These are phyloP conservation scores for Tuctoria greenei DNA, from an alignment of 176 grass and related monocot genomes.

Conservation along the genomic window DNA sequence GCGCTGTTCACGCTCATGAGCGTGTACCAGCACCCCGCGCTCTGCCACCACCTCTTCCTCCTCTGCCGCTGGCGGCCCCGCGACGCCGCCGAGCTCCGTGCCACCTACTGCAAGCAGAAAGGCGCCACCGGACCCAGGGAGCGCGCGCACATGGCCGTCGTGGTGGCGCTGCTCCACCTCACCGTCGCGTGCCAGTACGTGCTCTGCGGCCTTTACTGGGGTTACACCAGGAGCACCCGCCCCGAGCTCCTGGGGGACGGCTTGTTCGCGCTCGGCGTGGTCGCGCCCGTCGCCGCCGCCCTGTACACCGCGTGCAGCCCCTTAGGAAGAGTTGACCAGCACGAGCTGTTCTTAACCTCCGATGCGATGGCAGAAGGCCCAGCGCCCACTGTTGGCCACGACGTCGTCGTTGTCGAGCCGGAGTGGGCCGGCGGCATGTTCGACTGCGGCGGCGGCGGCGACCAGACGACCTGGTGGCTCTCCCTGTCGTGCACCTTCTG, in stretches of 20 bases:
- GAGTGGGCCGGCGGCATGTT: no score
- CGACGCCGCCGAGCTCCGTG: conserved; percentile 57
- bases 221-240: conserved; percentile 14
- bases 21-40: conserved; percentile 68
- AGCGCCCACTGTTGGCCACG: no score
- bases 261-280: conserved; percentile 49
- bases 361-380: no score
- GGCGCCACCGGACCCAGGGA: conserved; percentile 17
- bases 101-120: conserved; percentile 53
- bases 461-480: conserved; percentile 31
- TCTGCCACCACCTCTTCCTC: conserved; percentile 60
- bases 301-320: conserved; percentile 60
- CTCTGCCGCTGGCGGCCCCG: conserved; percentile 53
- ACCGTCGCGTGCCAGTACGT: conserved; percentile 61
- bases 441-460: no score
- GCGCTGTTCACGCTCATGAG: conserved; percentile 92
- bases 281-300: conserved; percentile 49
- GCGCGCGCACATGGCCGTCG: conserved; percentile 52
- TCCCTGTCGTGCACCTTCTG: conserved; percentile 69
- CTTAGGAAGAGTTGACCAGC: conserved; percentile 29
- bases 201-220: conserved; percentile 66
- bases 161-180: conserved; percentile 63
- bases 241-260: conserved; percentile 50
- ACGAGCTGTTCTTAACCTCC: no score
- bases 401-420: no score